phyloP scores from a whole-genome alignment of 177 flowering plant genomes.

The Vitis hybrid region DNA sequence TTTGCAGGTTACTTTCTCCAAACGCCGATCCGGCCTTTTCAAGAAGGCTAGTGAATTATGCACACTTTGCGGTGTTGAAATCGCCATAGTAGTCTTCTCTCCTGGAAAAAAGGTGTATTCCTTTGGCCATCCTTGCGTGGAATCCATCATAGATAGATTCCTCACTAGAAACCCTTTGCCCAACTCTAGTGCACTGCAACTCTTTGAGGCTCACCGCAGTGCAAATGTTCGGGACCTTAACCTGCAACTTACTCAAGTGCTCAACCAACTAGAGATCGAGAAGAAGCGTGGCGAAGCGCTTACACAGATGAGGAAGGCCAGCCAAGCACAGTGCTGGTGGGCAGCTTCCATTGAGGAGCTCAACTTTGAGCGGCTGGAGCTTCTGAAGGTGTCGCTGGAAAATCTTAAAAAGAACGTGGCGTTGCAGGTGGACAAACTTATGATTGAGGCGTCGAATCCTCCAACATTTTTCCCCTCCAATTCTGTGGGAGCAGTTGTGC shows the following conservation, averaged over 20 bases:
- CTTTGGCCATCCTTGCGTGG: conserved; percentile 29
- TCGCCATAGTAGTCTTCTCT: conserved; percentile 25
- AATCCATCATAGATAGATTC: conserved; percentile 12
- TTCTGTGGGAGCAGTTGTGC: too few relatives aligned
- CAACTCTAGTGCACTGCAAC: conserved; percentile 4
- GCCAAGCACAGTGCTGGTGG: conserved; percentile 24
- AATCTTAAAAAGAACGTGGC: conserved; percentile 24
- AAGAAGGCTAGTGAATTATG: conserved; percentile 35
- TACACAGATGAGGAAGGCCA: conserved; percentile 2
- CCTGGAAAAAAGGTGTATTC: conserved; percentile 28
- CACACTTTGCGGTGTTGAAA: conserved; percentile 28
- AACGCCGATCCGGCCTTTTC: conserved; percentile 28
- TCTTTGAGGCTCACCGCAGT: conserved; percentile 24
- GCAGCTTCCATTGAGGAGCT: conserved; percentile 20
- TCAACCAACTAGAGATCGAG: conserved; percentile 22
- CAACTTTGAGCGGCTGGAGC: conserved; percentile 14
- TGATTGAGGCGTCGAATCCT: conserved; percentile 4
- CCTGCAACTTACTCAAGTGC: conserved; percentile 20
- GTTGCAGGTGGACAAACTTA: conserved; percentile 7
- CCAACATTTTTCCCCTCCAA: background rate
- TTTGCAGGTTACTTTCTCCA: conserved; percentile 32
- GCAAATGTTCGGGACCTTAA: conserved; percentile 24
- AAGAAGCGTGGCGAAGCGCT: conserved; percentile 27
- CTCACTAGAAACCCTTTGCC: conserved; percentile 7
- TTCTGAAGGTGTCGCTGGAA: conserved; percentile 14